Conservation (phyloP, 1,284 basidiomycete genomes). For the Ustilago trichophora region DNA sequence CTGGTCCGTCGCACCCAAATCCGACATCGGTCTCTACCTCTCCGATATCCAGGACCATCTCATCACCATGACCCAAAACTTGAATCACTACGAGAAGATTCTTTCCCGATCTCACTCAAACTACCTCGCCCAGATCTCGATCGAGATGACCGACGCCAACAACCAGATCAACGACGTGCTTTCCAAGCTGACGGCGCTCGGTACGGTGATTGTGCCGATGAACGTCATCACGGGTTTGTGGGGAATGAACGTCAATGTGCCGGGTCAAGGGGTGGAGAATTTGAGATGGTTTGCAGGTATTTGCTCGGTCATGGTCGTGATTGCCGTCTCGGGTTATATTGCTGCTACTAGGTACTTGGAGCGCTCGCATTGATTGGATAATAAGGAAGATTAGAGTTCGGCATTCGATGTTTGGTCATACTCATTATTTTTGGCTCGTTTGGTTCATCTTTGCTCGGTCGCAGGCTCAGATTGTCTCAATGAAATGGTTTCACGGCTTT, state of each 20-base stretch:
- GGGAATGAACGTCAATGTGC: conserved; percentile 67
- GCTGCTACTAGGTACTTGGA: conserved; percentile 63
- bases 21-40: conserved; percentile 94
- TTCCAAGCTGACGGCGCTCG: conserved; percentile 95
- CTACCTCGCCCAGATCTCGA: conserved; percentile 69
- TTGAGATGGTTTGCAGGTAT: conserved; percentile 64
- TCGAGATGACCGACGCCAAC: conserved; percentile 85
- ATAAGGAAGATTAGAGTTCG: not conserved
- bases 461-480: too few species aligned
- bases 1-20: conserved; percentile 97
- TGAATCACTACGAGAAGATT: conserved; percentile 75
- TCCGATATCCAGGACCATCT: conserved; percentile 91
- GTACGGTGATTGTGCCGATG: conserved; percentile 86
- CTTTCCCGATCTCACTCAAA: conserved; percentile 98
- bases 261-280: conserved; percentile 60
- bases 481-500: too few species aligned
- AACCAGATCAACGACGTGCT: conserved; percentile 99
- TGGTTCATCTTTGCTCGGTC: too few species aligned
- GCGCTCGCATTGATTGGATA: conserved; percentile 28
- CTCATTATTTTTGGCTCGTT: too few species aligned
- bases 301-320: conserved; percentile 59
- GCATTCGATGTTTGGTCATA: too few species aligned
- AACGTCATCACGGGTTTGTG: conserved; percentile 67
- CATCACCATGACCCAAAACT: conserved; percentile 99
- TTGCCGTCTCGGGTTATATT: conserved; percentile 62